Percentiles rank a stretch among this genome's conserved stretches.
These are phyloP conservation scores for Cyberlindnera samutprakarnensis DNA, from an alignment of 805 yeast genomes.

Conservation along the genomic window DNA sequence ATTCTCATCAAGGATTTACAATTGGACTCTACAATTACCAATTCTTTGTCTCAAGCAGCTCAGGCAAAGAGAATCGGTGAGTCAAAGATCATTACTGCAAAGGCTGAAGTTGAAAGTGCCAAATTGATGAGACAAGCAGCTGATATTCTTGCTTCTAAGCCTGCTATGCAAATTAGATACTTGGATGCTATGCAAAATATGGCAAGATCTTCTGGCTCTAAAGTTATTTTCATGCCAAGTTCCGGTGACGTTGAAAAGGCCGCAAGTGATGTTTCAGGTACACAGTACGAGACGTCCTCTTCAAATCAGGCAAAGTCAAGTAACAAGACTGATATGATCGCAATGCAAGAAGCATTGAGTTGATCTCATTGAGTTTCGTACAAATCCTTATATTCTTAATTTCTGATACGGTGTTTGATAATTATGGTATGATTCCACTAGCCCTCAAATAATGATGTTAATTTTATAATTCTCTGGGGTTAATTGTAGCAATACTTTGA, in stretches of 20 bases:
- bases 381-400: too few relatives aligned
- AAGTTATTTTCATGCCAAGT: constrained; percentile 68
- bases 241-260: constrained; percentile 30
- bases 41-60: constrained; percentile 64
- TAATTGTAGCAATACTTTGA: constrained; percentile 33
- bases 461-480: too few relatives aligned
- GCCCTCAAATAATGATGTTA: too few relatives aligned
- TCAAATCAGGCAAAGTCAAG: not conserved
- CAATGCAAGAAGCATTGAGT: constrained; percentile 6
- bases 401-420: too few relatives aligned
- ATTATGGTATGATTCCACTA: too few relatives aligned
- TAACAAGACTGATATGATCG: constrained; percentile 3
- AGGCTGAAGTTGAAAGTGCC: constrained; percentile 70
- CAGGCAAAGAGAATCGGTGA: constrained; percentile 73
- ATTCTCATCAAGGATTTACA: constrained; percentile 60
- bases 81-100: constrained; percentile 65
- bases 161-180: constrained; percentile 74
- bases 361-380: too few relatives aligned
- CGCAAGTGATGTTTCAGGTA: constrained; percentile 4
- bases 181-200: constrained; percentile 72
- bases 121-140: constrained; percentile 75
- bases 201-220: constrained; percentile 55
- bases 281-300: not conserved
- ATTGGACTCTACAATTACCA: constrained; percentile 46
- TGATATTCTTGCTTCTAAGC: constrained; percentile 62